These are phyloP conservation scores for Solanum pennellii DNA, from an alignment of 257 asterid species.

Conservation along the genomic window DNA sequence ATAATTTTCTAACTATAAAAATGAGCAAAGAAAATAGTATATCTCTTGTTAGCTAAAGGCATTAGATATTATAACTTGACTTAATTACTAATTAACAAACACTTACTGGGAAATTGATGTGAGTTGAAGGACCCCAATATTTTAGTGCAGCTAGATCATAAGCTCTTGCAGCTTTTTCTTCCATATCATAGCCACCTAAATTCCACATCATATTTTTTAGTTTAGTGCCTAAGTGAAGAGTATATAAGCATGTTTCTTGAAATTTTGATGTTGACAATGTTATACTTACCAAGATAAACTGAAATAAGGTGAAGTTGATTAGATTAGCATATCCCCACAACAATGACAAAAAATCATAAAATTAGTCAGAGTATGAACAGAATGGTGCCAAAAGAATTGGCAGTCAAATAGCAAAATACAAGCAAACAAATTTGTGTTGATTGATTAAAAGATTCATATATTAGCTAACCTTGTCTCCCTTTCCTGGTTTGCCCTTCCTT, in stretches of 20 bases:
- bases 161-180: slow-evolving; percentile 95
- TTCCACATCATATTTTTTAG: not conserved
- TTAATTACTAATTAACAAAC: not conserved
- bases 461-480: slow-evolving; percentile 19
- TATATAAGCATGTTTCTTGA: not conserved
- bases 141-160: slow-evolving; percentile 94
- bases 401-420: slow-evolving; percentile 8
- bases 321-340: slow-evolving; percentile 25
- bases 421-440: not conserved
- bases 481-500: slow-evolving; percentile 22
- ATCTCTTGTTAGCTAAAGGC: not conserved
- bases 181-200: slow-evolving; percentile 90
- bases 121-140: slow-evolving; percentile 92
- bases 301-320: slow-evolving; percentile 4
- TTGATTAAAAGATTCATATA: not conserved
- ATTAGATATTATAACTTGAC: not conserved
- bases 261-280: not conserved
- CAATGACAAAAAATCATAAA: slow-evolving; percentile 19
- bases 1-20: slow-evolving; percentile 58
- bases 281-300: slow-evolving; percentile 92
- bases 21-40: not conserved
- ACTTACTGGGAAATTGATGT: slow-evolving; percentile 61
- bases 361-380: slow-evolving; percentile 19
- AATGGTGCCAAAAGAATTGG: not conserved
- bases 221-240: not conserved